A percentile compares a stretch with the other conserved stretches of the same genome.
Evolutionary conservation across 1,284 basidiomycete genomes (phyloP).

Genomic region (Puccinia novopanici): DNA sequence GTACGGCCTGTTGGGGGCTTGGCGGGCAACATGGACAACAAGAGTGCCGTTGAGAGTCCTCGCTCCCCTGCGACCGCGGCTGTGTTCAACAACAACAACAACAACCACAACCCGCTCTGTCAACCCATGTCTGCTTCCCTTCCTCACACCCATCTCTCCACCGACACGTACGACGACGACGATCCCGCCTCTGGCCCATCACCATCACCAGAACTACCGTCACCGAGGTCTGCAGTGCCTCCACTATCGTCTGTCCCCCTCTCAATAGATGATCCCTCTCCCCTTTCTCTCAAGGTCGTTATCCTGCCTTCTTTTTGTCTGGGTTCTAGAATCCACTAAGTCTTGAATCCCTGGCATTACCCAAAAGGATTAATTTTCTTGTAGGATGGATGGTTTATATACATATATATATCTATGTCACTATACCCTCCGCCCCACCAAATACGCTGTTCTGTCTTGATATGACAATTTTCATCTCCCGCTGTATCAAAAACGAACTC

Average conservation of each 20-base stretch:
- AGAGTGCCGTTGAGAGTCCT: not conserved
- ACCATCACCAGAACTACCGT: slow-evolving; percentile 36
- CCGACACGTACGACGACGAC: not conserved
- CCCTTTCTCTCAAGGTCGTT: not conserved
- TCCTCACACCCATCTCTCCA: too few species aligned
- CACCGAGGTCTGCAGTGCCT: slow-evolving; percentile 25
- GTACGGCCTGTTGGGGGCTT: not conserved
- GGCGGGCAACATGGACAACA: not conserved
- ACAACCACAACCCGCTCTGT: not conserved
- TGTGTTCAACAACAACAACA: slow-evolving; percentile 8
- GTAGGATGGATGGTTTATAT: too few species aligned
- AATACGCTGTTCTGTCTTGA: too few species aligned
- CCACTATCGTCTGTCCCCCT: not conserved
- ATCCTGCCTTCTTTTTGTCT: too few species aligned
- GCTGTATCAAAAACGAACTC: too few species aligned
- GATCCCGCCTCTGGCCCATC: slow-evolving; percentile 23
- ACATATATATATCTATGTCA: too few species aligned
- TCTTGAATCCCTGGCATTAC: too few species aligned
- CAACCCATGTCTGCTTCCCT: not conserved
- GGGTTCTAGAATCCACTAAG: too few species aligned
- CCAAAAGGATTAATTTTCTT: too few species aligned
- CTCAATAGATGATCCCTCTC: not conserved
- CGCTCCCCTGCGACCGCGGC: not conserved
- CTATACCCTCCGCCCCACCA: too few species aligned
- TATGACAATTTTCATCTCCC: too few species aligned